Conservation (phyloP, 2,329 filamentous ascomycete genomes). For the Microdochium bolleyi region DNA sequence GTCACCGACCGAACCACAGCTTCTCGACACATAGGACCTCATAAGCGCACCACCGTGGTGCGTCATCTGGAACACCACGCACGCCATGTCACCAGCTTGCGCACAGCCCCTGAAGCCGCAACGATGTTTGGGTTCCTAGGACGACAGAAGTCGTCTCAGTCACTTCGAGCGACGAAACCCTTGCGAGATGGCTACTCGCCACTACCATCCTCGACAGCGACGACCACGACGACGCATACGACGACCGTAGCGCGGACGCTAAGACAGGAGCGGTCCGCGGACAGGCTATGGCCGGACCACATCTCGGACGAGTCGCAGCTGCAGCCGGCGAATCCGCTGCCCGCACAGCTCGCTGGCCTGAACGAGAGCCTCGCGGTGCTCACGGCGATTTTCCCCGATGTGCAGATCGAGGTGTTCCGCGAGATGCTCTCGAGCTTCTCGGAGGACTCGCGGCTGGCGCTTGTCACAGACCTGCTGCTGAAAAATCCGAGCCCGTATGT, state of each 20-base stretch:
- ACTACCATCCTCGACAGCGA: neutral
- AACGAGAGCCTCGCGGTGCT: conserved; percentile 63
- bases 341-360: conserved; percentile 58
- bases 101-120: no score
- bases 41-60: neutral
- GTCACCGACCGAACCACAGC: no score
- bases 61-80: neutral
- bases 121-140: neutral
- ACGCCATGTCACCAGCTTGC: no score
- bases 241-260: no score
- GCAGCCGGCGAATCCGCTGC: conserved; percentile 35
- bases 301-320: conserved; percentile 51
- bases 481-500: conserved; percentile 65
- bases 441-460: conserved; percentile 66
- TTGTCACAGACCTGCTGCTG: conserved; percentile 70
- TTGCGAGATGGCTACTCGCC: neutral
- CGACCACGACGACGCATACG: no score
- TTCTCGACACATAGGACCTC: no score
- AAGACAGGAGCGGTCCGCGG: neutral
- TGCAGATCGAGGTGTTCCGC: conserved; percentile 75
- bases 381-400: conserved; percentile 66
- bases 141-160: neutral
- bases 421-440: conserved; percentile 72
- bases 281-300: conserved; percentile 20
- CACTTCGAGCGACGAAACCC: neutral